Evolutionary conservation across 768 basidiomycete species (phyloP), one percentile per base, ranked within the genome.

Genomic region (Lactifluus subvellereus): DNA sequence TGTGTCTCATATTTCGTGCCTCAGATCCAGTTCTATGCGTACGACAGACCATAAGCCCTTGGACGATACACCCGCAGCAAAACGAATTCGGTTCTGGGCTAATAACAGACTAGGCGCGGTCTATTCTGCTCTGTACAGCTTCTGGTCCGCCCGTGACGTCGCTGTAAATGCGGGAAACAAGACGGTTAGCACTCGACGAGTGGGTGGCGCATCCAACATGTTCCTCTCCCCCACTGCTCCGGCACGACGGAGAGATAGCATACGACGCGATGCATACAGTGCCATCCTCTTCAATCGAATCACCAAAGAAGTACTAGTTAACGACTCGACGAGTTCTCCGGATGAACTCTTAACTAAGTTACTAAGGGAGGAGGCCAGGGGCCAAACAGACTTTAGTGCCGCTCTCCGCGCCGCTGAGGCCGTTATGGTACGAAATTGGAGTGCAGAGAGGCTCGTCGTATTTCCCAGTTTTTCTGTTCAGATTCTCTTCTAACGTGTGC

Each of bases 61-160:
- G 6, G 67, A 68, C 1, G 73, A 76, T 45, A 77, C 78, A 4
- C 80, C 82, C 0, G 73, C 62, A 0, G 74, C 77, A 6, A 58
- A 69, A 13, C 70, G 66, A 37, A 83, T 84, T 50, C 56, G 64
- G 3, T 68, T 65, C 9, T 65, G 59, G 1, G 71, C 74, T 50
- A 70, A 82, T 61, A 80, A 86, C 64, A 72, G 84, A 32, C 75
- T 84, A 11, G 84, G 85, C 0, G 82, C 84, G 0, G 84, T 85
- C 0, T 82, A 80, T 54, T 81, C 83, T 0, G 79, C 84, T 0
- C 66, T 85, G 5, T 69, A 83, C 57, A 74, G 74, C 11, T 86
- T 86, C 69, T 86, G 84, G 84, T 59, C 72, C 18, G 79, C 85
- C 1, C 77, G 84, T 2, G 74, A 77, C 10, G 71, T 76, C 18